Evolutionary conservation across 805 yeast genomes (phyloP).

Genomic region (Candida schatavii): DNA sequence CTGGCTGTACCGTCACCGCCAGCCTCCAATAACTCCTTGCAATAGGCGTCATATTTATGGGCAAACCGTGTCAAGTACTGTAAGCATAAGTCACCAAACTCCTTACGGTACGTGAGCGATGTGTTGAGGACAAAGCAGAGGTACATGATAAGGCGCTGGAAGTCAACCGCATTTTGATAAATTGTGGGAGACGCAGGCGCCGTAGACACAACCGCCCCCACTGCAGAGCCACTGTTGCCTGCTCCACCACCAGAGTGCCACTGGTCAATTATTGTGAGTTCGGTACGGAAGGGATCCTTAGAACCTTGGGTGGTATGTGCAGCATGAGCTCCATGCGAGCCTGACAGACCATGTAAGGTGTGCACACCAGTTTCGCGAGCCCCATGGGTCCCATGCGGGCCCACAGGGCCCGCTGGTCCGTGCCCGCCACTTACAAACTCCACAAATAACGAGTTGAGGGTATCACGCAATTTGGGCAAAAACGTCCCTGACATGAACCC

Average conservation of each 20-base stretch:
- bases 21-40: conserved; percentile 27
- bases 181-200: conserved; percentile 9
- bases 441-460: conserved; percentile 52
- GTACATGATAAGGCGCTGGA: conserved; percentile 45
- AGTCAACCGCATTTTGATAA: conserved; percentile 44
- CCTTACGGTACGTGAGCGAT: conserved; percentile 53
- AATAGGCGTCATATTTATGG: conserved; percentile 31
- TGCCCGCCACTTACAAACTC: conserved; percentile 16
- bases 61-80: conserved; percentile 36
- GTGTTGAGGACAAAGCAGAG: conserved; percentile 57
- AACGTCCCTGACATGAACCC: conserved; percentile 64
- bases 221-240: neutral
- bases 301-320: neutral
- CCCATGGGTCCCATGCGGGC: too few relatives aligned
- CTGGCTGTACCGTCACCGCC: neutral
- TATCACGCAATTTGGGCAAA: conserved; percentile 59
- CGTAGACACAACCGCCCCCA: neutral
- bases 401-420: neutral
- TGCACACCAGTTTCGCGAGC: conserved; percentile 1
- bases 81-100: conserved; percentile 47
- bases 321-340: neutral
- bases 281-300: too few relatives aligned
- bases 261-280: neutral
- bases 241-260: neutral
- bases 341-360: neutral